Percentiles rank a stretch among this genome's conserved stretches.
Conservation (phyloP, 257 asterid genomes). For the Mentha longifolia region DNA sequence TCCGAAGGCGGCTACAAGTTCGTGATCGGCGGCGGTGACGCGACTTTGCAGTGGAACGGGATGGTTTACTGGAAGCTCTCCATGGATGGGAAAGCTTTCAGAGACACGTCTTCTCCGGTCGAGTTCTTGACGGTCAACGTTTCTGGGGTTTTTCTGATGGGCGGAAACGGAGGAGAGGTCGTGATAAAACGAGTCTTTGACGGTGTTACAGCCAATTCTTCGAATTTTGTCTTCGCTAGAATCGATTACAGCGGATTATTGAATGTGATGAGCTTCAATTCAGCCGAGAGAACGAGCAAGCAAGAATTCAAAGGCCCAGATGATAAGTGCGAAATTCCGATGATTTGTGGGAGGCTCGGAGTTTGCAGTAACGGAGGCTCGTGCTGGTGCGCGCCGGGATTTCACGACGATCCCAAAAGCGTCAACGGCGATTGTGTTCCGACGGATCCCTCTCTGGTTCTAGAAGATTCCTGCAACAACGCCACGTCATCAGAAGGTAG, state of each 20-base stretch:
- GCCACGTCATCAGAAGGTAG: conserved; percentile 27
- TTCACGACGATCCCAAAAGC: conserved; percentile 39
- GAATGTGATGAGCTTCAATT: conserved; percentile 25
- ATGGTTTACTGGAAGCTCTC: conserved; percentile 65
- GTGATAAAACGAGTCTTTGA: conserved; percentile 42
- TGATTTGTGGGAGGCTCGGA: conserved; percentile 50
- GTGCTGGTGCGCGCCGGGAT: conserved; percentile 70
- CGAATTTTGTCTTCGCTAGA: conserved; percentile 40
- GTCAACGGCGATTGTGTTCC: conserved; percentile 50
- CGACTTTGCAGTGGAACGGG: conserved; percentile 60
- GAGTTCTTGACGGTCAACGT: conserved; percentile 53
- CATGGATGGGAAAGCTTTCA: conserved; percentile 47
- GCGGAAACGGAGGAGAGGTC: conserved; percentile 39
- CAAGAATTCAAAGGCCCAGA: conserved; percentile 48
- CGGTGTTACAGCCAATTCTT: conserved; percentile 7
- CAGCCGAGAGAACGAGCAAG: conserved; percentile 5
- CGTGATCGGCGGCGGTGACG: conserved; percentile 48
- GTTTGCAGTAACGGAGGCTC: conserved; percentile 58
- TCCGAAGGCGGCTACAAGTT: conserved; percentile 56
- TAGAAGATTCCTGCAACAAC: conserved; percentile 48
- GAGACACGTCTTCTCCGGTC: conserved; percentile 36
- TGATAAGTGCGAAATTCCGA: conserved; percentile 58
- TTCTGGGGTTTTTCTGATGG: conserved; percentile 59
- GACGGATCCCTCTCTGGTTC: conserved; percentile 44
- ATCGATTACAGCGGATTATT: conserved; percentile 53